Evolutionary conservation across 306 rosid genomes (phyloP), one percentile per base, ranked within the genome.

Genomic region (Psophocarpus tetragonolobus): DNA sequence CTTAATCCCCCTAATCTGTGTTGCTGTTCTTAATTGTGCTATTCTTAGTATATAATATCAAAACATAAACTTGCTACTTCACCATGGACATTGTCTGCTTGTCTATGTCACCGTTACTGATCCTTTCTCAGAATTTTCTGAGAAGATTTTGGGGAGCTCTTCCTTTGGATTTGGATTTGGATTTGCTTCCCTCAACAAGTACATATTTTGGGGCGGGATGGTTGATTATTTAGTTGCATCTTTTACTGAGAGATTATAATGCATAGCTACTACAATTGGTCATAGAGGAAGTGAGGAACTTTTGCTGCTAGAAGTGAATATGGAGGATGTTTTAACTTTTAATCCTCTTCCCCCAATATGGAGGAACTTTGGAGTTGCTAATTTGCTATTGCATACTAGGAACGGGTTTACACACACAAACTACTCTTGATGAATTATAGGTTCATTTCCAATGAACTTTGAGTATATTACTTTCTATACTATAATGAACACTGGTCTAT

Each of bases 11-110:
- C 1, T 1, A 50, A 3, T 5, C 13, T 21, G 18, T 3, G 17
- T 8, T 24, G 13, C 60, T 53, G 63, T 76, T 32, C 38, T 50
- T 64, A 35, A 71, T 60, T 57, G 23, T 57, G 76, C 12, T n/a
- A n/a, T n/a, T n/a, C n/a, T n/a, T n/a, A n/a, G n/a, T n/a, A n/a
- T n/a, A n/a, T n/a, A n/a, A n/a, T n/a, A n/a, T n/a, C n/a, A n/a
- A n/a, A n/a, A n/a, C n/a, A n/a, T n/a, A n/a, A n/a, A n/a, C n/a
- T n/a, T n/a, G n/a, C n/a, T n/a, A n/a, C n/a, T n/a, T n/a, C n/a
- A n/a, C n/a, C n/a, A n/a, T n/a, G n/a, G n/a, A n/a, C n/a, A n/a
- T n/a, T n/a, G n/a, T n/a, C n/a, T n/a, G n/a, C n/a, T n/a, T n/a
- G n/a, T n/a, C n/a, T n/a, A n/a, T n/a, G n/a, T n/a, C n/a, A n/a